Evolutionary conservation across 2,329 filamentous ascomycete genomes (phyloP).

Genomic region (Pseudogymnoascus sp.): DNA sequence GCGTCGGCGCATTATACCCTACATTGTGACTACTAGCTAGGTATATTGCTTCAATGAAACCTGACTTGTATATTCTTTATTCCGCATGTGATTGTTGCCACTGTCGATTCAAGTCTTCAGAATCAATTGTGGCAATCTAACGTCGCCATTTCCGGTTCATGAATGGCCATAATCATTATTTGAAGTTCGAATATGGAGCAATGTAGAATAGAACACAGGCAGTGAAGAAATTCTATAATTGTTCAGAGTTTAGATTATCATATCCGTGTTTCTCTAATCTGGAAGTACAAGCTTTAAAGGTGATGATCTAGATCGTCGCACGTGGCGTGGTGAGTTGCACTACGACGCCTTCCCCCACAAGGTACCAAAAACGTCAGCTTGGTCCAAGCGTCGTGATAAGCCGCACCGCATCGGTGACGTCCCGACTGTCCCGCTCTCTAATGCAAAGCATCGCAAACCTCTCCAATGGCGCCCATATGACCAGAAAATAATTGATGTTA

Average conservation of each 20-base stretch:
- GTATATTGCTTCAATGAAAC: slow-evolving; percentile 4
- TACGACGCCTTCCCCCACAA: background rate
- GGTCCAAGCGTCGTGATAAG: slow-evolving; percentile 5
- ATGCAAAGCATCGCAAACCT: background rate
- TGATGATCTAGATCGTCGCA: background rate
- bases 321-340: background rate
- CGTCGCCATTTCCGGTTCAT: background rate
- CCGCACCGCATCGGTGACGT: background rate
- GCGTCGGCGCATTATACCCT: slow-evolving; percentile 8
- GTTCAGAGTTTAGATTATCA: background rate
- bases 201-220: background rate
- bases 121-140: background rate
- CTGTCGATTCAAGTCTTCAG: background rate
- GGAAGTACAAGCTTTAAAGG: slow-evolving; percentile 1
- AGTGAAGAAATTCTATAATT: background rate
- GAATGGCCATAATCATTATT: background rate
- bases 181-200: background rate
- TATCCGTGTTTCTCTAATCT: background rate
- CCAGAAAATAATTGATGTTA: background rate
- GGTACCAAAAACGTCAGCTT: slow-evolving; percentile 2
- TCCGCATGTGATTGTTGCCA: background rate
- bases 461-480: slow-evolving; percentile 6
- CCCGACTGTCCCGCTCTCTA: background rate
- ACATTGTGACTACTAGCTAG: slow-evolving; percentile 4
- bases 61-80: background rate